Conservation (phyloP, 2,329 filamentous ascomycete species). For the Aulographum hederae region DNA sequence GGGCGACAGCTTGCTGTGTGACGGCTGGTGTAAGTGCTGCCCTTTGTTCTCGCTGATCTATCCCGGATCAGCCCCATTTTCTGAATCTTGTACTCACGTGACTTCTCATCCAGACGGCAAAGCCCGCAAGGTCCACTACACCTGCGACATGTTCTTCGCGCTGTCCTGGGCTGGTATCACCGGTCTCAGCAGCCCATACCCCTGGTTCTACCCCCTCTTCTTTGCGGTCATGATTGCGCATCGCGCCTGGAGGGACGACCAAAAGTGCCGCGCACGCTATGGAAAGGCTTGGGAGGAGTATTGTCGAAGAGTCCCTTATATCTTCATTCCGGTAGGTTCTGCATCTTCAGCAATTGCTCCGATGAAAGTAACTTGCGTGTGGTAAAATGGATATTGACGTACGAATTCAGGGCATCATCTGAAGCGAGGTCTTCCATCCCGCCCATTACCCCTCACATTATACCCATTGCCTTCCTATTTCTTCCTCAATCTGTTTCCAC, state of each 20-base stretch:
- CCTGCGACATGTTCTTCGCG: conserved; percentile 63
- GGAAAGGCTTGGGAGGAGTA: conserved; percentile 71
- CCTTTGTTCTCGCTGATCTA: not conserved
- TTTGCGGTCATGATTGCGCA: conserved; percentile 67
- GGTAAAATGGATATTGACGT: no score
- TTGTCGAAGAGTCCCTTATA: conserved; percentile 59
- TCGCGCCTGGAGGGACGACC: conserved; percentile 56
- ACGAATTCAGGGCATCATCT: no score
- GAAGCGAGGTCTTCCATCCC: no score
- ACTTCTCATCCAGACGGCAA: conserved; percentile 38
- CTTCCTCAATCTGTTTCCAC: no score
- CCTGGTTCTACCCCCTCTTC: conserved; percentile 79
- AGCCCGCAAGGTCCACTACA: conserved; percentile 67
- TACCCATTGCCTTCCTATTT: no score
- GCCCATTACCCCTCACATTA: no score
- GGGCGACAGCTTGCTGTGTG: conserved; percentile 60
- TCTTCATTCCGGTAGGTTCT: conserved; percentile 55
- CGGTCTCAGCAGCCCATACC: conserved; percentile 64
- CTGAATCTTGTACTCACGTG: no score
- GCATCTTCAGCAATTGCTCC: no score
- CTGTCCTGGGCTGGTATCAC: conserved; percentile 65
- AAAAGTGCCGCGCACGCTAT: conserved; percentile 60
- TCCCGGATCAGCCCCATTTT: conserved; percentile 8
- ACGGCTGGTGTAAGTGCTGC: conserved; percentile 56
- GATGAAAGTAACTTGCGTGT: no score